These are phyloP conservation scores for Suhomyces coccinellae DNA, from an alignment of 1,139 yeast species.

Conservation along the genomic window DNA sequence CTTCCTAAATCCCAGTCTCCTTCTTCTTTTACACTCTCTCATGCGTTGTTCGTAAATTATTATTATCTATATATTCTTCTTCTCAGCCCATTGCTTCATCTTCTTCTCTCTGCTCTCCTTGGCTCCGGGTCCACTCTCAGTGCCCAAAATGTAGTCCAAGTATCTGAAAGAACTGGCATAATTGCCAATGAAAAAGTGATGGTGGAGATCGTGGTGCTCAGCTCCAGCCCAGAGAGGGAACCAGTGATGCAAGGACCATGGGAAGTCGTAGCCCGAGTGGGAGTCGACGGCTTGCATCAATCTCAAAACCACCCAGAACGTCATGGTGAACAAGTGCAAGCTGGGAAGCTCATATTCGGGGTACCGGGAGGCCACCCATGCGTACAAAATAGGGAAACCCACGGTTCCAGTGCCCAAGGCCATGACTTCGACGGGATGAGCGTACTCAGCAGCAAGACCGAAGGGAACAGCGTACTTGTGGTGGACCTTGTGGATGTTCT, in stretches of 20 bases:
- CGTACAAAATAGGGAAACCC: slow-evolving; percentile 77
- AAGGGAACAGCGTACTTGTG: slow-evolving; percentile 97
- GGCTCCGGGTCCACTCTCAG: slow-evolving; percentile 79
- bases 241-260: slow-evolving; percentile 90
- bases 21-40: too few relatives aligned
- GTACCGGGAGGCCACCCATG: slow-evolving; percentile 32
- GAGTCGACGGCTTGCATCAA: slow-evolving; percentile 94
- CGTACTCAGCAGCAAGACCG: slow-evolving; percentile 95
- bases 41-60: too few relatives aligned
- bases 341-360: slow-evolving; percentile 56
- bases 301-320: slow-evolving; percentile 84
- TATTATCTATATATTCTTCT: slow-evolving; percentile 8
- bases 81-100: slow-evolving; percentile 53
- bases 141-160: slow-evolving; percentile 83
- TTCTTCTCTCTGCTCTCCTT: slow-evolving; percentile 60
- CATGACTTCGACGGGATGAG: slow-evolving; percentile 92
- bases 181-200: slow-evolving; percentile 89
- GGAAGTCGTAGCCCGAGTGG: slow-evolving; percentile 96
- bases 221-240: slow-evolving; percentile 98
- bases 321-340: slow-evolving; percentile 80
- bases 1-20: too few relatives aligned
- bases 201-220: slow-evolving; percentile 96
- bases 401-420: slow-evolving; percentile 92
- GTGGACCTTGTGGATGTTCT: slow-evolving; percentile 91
- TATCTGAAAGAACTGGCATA: slow-evolving; percentile 92